phyloP scores from a whole-genome alignment of 1,139 yeast genomes.

The Meyerozyma guilliermondii region DNA sequence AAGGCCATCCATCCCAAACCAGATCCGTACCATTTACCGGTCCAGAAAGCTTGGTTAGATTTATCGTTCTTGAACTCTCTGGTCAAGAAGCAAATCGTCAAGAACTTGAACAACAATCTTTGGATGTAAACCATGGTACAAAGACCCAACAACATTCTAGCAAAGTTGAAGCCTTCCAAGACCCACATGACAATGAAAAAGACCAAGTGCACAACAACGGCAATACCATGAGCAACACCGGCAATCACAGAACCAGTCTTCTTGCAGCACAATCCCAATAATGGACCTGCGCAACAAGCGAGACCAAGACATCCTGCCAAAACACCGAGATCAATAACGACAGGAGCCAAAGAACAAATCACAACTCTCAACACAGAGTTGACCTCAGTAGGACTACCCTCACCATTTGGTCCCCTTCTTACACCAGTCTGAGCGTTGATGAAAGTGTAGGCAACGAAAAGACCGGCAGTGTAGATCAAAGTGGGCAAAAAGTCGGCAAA shows the following conservation, averaged over 20 bases:
- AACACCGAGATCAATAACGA: slow-evolving; percentile 84
- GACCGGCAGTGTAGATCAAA: slow-evolving; percentile 79
- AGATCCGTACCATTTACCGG: slow-evolving; percentile 97
- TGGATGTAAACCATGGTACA: slow-evolving; percentile 82
- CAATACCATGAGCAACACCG: slow-evolving; percentile 92
- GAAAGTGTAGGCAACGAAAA: slow-evolving; percentile 86
- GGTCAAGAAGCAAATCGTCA: slow-evolving; percentile 76
- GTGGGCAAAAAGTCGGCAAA: slow-evolving; percentile 88
- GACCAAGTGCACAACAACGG: slow-evolving; percentile 78
- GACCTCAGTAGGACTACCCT: slow-evolving; percentile 42
- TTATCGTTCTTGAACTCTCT: slow-evolving; percentile 98
- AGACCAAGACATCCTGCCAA: slow-evolving; percentile 66
- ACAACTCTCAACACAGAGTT: slow-evolving; percentile 83
- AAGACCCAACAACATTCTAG: slow-evolving; percentile 83
- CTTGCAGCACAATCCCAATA: slow-evolving; percentile 93
- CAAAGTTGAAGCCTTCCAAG: slow-evolving; percentile 84
- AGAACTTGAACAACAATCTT: slow-evolving; percentile 80
- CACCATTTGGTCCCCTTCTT: slow-evolving; percentile 31
- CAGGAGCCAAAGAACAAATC: slow-evolving; percentile 88
- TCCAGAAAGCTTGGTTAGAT: slow-evolving; percentile 98
- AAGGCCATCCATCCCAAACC: slow-evolving; percentile 95
- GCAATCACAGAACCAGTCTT: slow-evolving; percentile 97
- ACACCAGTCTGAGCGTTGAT: slow-evolving; percentile 98
- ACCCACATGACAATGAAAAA: slow-evolving; percentile 98
- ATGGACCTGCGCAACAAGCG: slow-evolving; percentile 97